Conservation (phyloP, 2,329 filamentous ascomycete species). For the Verticillium nonalfalfae region DNA sequence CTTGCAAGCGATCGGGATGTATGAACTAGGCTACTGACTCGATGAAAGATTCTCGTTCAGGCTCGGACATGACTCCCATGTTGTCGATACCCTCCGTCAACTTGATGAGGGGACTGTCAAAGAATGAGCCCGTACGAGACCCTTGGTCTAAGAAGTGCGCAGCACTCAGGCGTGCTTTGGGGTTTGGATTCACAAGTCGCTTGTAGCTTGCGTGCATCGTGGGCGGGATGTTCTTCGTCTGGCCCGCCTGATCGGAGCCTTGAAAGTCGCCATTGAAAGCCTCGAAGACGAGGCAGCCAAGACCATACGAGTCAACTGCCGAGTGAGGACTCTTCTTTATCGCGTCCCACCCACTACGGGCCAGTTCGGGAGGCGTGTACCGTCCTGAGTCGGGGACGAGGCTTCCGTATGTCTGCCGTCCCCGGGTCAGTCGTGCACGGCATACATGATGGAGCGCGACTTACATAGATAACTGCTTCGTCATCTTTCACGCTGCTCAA, state of each 20-base stretch:
- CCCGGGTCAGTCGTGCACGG: constrained; percentile 7
- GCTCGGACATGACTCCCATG: constrained; percentile 77
- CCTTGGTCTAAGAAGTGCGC: constrained; percentile 88
- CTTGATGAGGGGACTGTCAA: constrained; percentile 87
- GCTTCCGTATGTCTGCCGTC: constrained; percentile 69
- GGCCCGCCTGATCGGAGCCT: constrained; percentile 72
- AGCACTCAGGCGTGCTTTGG: constrained; percentile 80
- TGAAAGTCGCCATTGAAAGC: constrained; percentile 83
- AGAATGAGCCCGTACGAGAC: constrained; percentile 74
- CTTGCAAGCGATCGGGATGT: not conserved
- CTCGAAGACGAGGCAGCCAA: constrained; percentile 79
- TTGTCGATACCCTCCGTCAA: constrained; percentile 90
- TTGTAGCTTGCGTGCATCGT: constrained; percentile 90
- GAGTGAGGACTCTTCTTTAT: constrained; percentile 77
- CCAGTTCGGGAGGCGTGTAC: constrained; percentile 83
- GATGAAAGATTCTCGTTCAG: constrained; percentile 79
- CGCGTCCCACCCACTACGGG: constrained; percentile 81
- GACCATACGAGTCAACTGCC: constrained; percentile 82
- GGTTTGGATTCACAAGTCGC: constrained; percentile 79
- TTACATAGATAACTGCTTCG: constrained; percentile 81
- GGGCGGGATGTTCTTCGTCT: constrained; percentile 79
- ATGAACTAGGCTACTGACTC: constrained; percentile 38
- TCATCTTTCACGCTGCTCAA: constrained; percentile 95
- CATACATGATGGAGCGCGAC: constrained; percentile 3
- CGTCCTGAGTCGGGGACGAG: constrained; percentile 77